Percentiles rank a stretch among this genome's conserved stretches.
Evolutionary conservation across 495 filamentous ascomycete genomes (phyloP).

Genomic region (Lophium mytilinum): DNA sequence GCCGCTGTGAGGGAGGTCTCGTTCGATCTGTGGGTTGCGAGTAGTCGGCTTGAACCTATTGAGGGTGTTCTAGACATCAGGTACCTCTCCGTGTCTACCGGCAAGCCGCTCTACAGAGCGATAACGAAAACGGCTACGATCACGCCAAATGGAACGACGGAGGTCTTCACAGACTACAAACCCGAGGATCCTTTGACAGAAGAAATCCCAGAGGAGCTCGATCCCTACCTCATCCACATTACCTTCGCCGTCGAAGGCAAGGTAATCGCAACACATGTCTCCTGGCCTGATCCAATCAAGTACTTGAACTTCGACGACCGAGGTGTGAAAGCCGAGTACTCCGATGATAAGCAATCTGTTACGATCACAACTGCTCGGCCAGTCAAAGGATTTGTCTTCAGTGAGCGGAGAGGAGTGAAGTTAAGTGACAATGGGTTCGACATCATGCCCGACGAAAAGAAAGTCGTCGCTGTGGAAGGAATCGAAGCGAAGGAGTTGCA

Average conservation of each 20-base stretch:
- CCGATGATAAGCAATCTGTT: background rate
- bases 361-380: conserved; percentile 3
- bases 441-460: conserved; percentile 11
- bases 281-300: conserved; percentile 22
- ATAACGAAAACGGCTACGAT: background rate
- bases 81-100: conserved; percentile 5
- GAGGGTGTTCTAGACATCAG: background rate
- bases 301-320: conserved; percentile 9
- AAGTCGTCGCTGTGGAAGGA: background rate
- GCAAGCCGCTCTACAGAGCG: background rate
- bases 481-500: background rate
- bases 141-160: conserved; percentile 12
- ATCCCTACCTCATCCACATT: conserved; percentile 13
- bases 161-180: conserved; percentile 2
- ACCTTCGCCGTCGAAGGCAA: conserved; percentile 3
- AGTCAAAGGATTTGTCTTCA: conserved; percentile 20
- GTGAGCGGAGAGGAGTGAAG: conserved; percentile 11
- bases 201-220: conserved; percentile 1
- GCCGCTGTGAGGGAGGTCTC: conserved; percentile 8
- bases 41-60: background rate
- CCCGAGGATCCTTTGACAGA: background rate
- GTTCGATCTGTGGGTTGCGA: conserved; percentile 19
- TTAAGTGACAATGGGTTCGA: conserved; percentile 19
- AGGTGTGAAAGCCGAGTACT: conserved; percentile 4
- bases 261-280: conserved; percentile 8